These are phyloP conservation scores for Paramecium bursaria DNA, from an alignment of 73 alveolate species.

Conservation along the genomic window DNA sequence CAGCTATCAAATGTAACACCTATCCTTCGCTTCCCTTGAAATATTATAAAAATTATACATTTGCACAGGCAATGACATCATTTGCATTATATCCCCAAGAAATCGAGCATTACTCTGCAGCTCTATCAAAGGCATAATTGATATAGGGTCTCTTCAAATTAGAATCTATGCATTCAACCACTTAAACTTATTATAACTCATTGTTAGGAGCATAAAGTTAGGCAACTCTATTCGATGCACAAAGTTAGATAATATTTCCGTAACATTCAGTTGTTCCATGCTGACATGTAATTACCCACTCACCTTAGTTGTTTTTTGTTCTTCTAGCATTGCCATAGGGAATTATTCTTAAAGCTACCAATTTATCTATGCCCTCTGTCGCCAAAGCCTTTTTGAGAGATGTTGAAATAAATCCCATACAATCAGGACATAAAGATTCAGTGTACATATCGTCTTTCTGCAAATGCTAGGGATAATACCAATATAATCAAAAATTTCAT, in stretches of 20 bases:
- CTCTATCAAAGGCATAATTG: conserved; percentile 25
- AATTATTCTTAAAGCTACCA: conserved; percentile 59
- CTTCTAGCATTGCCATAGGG: conserved; percentile 71
- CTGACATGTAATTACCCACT: conserved; percentile 54
- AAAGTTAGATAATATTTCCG: conserved; percentile 64
- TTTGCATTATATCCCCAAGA: not conserved
- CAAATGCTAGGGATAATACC: no score
- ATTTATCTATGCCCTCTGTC: conserved; percentile 45
- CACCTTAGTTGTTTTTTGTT: not conserved
- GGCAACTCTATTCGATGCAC: conserved; percentile 31
- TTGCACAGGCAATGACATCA: conserved; percentile 26
- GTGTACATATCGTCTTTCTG: conserved; percentile 66
- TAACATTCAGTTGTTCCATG: conserved; percentile 69
- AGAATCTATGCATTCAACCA: conserved; percentile 24
- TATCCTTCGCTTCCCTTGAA: conserved; percentile 59
- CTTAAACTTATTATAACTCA: conserved; percentile 9
- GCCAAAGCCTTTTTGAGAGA: conserved; percentile 46
- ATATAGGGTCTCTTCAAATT: conserved; percentile 27
- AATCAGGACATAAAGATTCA: conserved; percentile 70
- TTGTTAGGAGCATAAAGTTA: conserved; percentile 3
- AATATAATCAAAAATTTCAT: no score
- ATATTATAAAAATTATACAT: not conserved
- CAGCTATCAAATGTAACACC: conserved; percentile 57
- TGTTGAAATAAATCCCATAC: conserved; percentile 34
- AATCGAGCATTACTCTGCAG: conserved; percentile 12